Evolutionary conservation across 441 rosid species (phyloP).

Genomic region (Breynia disticha): DNA sequence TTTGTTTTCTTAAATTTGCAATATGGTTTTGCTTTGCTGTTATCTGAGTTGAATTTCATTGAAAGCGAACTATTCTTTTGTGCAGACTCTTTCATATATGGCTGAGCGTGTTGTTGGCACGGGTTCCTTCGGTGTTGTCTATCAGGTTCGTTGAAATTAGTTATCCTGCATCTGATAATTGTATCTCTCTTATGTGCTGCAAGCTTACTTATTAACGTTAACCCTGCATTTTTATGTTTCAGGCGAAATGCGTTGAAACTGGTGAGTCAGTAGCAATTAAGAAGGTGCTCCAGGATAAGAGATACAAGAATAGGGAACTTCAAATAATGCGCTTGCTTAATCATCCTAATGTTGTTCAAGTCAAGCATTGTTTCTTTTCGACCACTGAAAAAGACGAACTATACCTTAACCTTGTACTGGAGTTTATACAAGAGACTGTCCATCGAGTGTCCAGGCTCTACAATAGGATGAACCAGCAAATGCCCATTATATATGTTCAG

Average conservation of each 20-base stretch:
- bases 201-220: neutral
- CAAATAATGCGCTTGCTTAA: slow-evolving; percentile 60
- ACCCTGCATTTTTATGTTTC: slow-evolving; percentile 11
- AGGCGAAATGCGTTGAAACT: slow-evolving; percentile 84
- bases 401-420: slow-evolving; percentile 73
- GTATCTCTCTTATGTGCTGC: neutral
- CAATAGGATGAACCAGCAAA: slow-evolving; percentile 53
- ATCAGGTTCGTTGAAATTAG: slow-evolving; percentile 51
- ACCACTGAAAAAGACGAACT: slow-evolving; percentile 67
- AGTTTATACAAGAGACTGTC: slow-evolving; percentile 72
- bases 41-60: neutral
- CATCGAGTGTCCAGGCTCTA: slow-evolving; percentile 62
- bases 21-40: neutral
- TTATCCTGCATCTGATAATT: neutral
- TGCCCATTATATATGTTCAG: slow-evolving; percentile 60
- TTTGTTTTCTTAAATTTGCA: no score
- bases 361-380: slow-evolving; percentile 74
- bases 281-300: slow-evolving; percentile 88
- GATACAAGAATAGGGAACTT: slow-evolving; percentile 91
- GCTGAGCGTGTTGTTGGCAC: slow-evolving; percentile 84
- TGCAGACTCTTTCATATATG: slow-evolving; percentile 72
- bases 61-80: neutral
- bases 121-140: slow-evolving; percentile 87
- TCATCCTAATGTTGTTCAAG: slow-evolving; percentile 69
- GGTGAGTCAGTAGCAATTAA: slow-evolving; percentile 81